Base-by-base conservation (phyloP, 768 basidiomycete genomes). In the Rhodotorula toruloides region DNA sequence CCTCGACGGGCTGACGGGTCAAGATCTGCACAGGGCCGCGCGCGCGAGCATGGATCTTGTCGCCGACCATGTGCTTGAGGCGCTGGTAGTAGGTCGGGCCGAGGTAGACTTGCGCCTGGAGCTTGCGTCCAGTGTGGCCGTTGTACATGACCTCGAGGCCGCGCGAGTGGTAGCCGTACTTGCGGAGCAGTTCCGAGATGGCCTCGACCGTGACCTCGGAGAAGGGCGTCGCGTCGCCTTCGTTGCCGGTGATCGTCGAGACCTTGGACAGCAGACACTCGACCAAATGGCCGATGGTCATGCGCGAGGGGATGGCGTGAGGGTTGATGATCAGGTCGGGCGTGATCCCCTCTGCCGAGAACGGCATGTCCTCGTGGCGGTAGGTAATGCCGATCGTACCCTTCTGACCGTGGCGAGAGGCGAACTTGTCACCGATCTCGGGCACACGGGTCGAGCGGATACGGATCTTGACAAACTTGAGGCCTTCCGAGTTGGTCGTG, bases 311-410 rank as follows among this genome's bases (percentile, higher is more conserved):
- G 78, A 99, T 99, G 75, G 96, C 96, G 78, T 99, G 96, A 44
- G 96, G 96, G 76, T 99, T 99, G 79, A 99, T 99, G 80, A 99
- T 84, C 74, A 99, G 83, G 77, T 99, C 96, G 16, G 96, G 96
- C 2, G 90, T 90, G 74, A 97, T 91, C 64, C 96, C 96, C 76
- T 98, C 92, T 4, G 87, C 86, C 5, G 92, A 94, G 81, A 98
- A 99, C 37, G 96, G 96, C 96, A 99, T 98, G 77, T 99, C 96
- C 78, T 99, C 96, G 78, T 98, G 96, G 57, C 96, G 90, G 77
- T 99, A 99, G 0, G 94, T 97, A 79, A 99, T 96, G 79, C 96
- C 96, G 69, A 98, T 94, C 16, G 96, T 99, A 79, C 96, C 96
- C 81, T 99, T 99, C 80, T 99, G 96, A 74, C 96, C 96, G 76